Evolutionary conservation across 805 yeast genomes (phyloP).

Genomic region (Yarrowia sp.): DNA sequence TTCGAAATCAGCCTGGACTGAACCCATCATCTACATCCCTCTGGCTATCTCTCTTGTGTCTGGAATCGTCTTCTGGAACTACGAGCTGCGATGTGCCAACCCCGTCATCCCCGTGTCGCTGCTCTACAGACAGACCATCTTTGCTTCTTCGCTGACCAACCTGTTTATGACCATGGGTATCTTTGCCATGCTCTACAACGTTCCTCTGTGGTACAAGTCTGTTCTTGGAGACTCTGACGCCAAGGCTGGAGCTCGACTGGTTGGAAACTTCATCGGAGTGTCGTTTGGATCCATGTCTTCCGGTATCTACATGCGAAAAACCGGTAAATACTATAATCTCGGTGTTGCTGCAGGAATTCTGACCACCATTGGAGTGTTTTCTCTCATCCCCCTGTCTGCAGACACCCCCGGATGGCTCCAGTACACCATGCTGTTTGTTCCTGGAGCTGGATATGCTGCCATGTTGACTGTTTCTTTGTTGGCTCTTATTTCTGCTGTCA

Average conservation of each 20-base stretch:
- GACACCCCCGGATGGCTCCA: conserved; percentile 40
- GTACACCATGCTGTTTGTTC: conserved; percentile 47
- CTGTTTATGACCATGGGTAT: conserved; percentile 70
- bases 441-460: conserved; percentile 66
- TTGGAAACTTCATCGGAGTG: conserved; percentile 61
- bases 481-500: conserved; percentile 75
- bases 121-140: conserved; percentile 49
- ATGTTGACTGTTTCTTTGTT: conserved; percentile 68
- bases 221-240: conserved; percentile 55
- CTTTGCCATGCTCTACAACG: conserved; percentile 61
- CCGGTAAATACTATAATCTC: conserved; percentile 61
- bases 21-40: conserved; percentile 43
- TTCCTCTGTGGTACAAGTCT: conserved; percentile 65
- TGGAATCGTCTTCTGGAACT: conserved; percentile 46
- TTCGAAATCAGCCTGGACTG: conserved; percentile 49
- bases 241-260: conserved; percentile 52
- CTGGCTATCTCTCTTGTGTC: conserved; percentile 40
- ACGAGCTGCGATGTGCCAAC: conserved; percentile 43
- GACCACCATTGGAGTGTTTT: conserved; percentile 48
- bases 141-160: conserved; percentile 63
- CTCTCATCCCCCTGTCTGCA: conserved; percentile 38
- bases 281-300: conserved; percentile 64
- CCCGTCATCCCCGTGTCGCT: conserved; percentile 47
- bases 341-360: conserved; percentile 46
- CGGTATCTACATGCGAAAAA: conserved; percentile 63